Base-by-base conservation (phyloP, 139 green algal species). In the Desmodesmus armatus region DNA sequence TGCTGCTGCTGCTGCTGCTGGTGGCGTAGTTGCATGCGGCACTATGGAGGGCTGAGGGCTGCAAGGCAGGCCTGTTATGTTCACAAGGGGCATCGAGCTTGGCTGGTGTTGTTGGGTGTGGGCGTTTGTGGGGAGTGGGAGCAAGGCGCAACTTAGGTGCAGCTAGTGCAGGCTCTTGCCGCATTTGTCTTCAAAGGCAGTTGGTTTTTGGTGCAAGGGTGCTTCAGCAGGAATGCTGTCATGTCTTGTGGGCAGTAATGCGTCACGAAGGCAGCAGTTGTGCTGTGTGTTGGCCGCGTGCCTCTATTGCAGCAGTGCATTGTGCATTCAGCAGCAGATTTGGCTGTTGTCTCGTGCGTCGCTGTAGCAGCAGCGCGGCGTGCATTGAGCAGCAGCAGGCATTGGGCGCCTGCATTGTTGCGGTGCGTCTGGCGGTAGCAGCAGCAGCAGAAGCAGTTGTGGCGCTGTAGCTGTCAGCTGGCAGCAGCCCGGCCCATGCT, bases 1-100 rank as follows among this genome's bases (percentile, higher is more conserved):
- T 55, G 25, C 75, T 58, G 75, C 71, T 63, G 43, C 41, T 62
- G 71, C 71, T 78, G 43, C n/a, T 25, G 71, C 71, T 79, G 43
- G 43, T 79, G 73, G 21, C 25, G 49, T 21, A 33, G 47, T 49
- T 80, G 73, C 33, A 69, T 29, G 33, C 5, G 27, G 63, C 5
- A 33, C 33, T 41, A 47, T 7, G 15, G 60, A 27, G 60, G 60
- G 21, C 60, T 37, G 21, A 11, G 60, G 60, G 17, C 25, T 69
- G 15, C 1, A n/a, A n/a, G n/a, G n/a, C n/a, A n/a, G n/a, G n/a
- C n/a, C n/a, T n/a, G n/a, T n/a, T n/a, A n/a, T n/a, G n/a, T n/a
- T n/a, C n/a, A n/a, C n/a, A n/a, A n/a, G n/a, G n/a, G n/a, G n/a
- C n/a, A n/a, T n/a, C n/a, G n/a, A n/a, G n/a, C n/a, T n/a, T n/a